phyloP scores from a whole-genome alignment of 2,329 filamentous ascomycete genomes.

The Colletotrichum graminicola region DNA sequence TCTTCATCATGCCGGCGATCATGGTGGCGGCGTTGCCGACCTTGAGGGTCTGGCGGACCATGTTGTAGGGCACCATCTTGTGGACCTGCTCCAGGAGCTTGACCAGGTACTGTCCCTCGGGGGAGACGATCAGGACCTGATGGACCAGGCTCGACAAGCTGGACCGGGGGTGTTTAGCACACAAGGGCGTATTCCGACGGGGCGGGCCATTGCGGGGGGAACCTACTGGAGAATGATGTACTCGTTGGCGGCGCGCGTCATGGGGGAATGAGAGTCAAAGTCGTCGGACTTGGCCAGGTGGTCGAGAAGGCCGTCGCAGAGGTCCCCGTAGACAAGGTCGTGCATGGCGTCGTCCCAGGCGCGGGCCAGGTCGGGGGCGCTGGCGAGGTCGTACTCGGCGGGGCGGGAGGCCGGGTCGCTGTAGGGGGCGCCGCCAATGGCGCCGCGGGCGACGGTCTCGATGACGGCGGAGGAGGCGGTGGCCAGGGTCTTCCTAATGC shows the following conservation, averaged over 20 bases:
- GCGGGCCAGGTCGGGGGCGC: constrained; percentile 69
- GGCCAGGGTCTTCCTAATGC: constrained; percentile 79
- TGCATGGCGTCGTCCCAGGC: constrained; percentile 78
- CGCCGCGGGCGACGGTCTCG: constrained; percentile 76
- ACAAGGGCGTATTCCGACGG: background rate
- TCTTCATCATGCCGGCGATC: constrained; percentile 79
- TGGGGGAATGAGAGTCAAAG: constrained; percentile 72
- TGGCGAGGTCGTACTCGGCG: constrained; percentile 67
- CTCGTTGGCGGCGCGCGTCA: constrained; percentile 74
- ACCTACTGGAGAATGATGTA: constrained; percentile 77
- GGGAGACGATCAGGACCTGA: constrained; percentile 77
- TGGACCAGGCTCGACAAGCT: constrained; percentile 82
- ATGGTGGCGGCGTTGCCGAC: constrained; percentile 85
- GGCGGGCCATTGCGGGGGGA: background rate
- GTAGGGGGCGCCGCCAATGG: constrained; percentile 69
- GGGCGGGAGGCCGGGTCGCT: constrained; percentile 42
- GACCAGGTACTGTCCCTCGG: constrained; percentile 80
- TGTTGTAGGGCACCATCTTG: constrained; percentile 76
- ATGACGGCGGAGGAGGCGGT: constrained; percentile 78
- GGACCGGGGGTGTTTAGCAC: constrained; percentile 5
- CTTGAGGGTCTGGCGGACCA: constrained; percentile 79
- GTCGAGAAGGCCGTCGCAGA: constrained; percentile 74
- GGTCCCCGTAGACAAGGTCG: constrained; percentile 74
- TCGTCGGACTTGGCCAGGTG: constrained; percentile 71
- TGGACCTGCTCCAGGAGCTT: constrained; percentile 79